These are phyloP conservation scores for Daldinia vernicosa DNA, from an alignment of 495 filamentous ascomycete genomes.

Conservation along the genomic window DNA sequence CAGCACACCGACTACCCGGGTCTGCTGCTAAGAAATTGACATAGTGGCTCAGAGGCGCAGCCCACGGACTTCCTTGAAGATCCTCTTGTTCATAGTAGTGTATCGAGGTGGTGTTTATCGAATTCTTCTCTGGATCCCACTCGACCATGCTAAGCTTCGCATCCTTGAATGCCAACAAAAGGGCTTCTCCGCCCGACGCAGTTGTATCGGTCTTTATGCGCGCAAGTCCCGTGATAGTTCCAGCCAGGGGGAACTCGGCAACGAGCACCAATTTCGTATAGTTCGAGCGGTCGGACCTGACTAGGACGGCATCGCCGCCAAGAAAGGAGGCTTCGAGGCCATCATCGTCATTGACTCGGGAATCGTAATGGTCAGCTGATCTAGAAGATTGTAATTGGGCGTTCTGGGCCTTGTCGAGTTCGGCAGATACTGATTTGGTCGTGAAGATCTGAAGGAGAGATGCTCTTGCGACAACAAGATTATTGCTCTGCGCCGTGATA, in stretches of 20 bases:
- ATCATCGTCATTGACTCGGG: constrained; percentile 65
- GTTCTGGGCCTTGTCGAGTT: constrained; percentile 56
- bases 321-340: constrained; percentile 68
- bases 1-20: constrained; percentile 90
- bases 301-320: constrained; percentile 61
- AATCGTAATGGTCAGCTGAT: constrained; percentile 49
- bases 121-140: constrained; percentile 85
- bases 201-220: constrained; percentile 73
- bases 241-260: constrained; percentile 81
- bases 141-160: constrained; percentile 92
- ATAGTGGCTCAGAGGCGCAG: constrained; percentile 70
- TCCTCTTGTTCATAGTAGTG: constrained; percentile 98
- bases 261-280: constrained; percentile 84
- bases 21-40: constrained; percentile 86
- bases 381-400: constrained; percentile 41
- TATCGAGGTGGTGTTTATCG: constrained; percentile 86
- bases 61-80: constrained; percentile 77
- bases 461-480: constrained; percentile 87
- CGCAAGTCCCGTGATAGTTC: constrained; percentile 82
- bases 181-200: constrained; percentile 82
- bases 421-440: constrained; percentile 63
- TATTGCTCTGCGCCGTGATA: constrained; percentile 74
- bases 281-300: constrained; percentile 65
- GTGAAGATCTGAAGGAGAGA: constrained; percentile 91
- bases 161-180: constrained; percentile 85